A percentile compares a stretch with the other conserved stretches of the same genome.
Conservation (phyloP, 129 eudicot species). For the Solidago caesia region DNA sequence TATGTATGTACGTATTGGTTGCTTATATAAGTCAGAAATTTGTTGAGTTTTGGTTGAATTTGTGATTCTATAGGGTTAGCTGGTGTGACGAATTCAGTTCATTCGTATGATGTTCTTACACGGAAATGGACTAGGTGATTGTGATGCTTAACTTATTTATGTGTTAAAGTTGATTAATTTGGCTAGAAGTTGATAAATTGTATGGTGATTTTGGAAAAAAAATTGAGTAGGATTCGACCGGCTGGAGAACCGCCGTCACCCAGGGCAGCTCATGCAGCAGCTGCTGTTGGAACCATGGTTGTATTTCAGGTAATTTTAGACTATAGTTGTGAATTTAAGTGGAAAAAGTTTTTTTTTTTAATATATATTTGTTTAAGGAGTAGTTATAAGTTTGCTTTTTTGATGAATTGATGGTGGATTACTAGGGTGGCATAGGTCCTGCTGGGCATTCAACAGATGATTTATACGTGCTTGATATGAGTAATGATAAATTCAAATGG, state of each 20-base stretch:
- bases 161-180: slow-evolving; percentile 2
- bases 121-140: slow-evolving; percentile 84
- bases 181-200: neutral
- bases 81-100: slow-evolving; percentile 94
- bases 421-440: slow-evolving; percentile 97
- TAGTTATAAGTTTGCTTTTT: slow-evolving; percentile 6
- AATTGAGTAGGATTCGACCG: slow-evolving; percentile 59
- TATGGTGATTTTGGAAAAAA: slow-evolving; percentile 3
- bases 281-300: slow-evolving; percentile 98
- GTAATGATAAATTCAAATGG: slow-evolving; percentile 96
- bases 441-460: slow-evolving; percentile 99
- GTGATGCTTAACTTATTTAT: neutral
- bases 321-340: neutral
- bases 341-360: neutral
- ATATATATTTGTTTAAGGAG: neutral
- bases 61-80: slow-evolving; percentile 61
- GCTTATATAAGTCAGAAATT: neutral
- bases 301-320: slow-evolving; percentile 79
- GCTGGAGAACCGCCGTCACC: slow-evolving; percentile 98
- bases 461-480: slow-evolving; percentile 87
- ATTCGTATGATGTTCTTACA: slow-evolving; percentile 83
- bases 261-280: slow-evolving; percentile 96
- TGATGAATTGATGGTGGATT: slow-evolving; percentile 32
- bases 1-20: neutral
- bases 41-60: slow-evolving; percentile 11